Percentiles rank a stretch among this genome's conserved stretches.
Evolutionary conservation across 176 grass and related monocot species (phyloP).

Genomic region (Aegilops speltoides): DNA sequence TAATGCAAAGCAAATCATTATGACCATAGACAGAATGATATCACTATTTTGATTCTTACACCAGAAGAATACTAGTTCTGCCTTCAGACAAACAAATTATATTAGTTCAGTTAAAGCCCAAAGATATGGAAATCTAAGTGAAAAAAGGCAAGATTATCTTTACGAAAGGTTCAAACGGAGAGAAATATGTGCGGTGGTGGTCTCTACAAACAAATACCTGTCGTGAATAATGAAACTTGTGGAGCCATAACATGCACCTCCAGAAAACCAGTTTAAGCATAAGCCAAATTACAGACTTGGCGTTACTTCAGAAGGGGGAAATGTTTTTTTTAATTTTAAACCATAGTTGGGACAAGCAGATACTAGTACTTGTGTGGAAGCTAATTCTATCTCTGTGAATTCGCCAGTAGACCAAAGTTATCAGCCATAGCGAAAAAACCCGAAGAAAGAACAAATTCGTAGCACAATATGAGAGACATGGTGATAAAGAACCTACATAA

Average conservation of each 20-base stretch:
- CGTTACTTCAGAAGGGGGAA: background rate
- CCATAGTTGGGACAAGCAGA: background rate
- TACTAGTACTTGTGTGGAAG: background rate
- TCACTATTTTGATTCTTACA: background rate
- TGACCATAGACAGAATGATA: background rate
- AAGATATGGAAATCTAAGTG: background rate
- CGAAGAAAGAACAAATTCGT: slow-evolving; percentile 15
- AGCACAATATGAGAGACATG: background rate
- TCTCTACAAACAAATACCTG: background rate
- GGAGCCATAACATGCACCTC: background rate
- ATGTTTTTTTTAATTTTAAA: background rate
- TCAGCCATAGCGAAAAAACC: background rate
- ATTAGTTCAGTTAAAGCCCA: background rate
- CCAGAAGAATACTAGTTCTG: background rate
- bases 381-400: background rate
- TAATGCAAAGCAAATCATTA: background rate
- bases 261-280: background rate
- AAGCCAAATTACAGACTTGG: background rate
- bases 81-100: slow-evolving; percentile 9
- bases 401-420: background rate
- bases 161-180: background rate
- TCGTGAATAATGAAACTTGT: background rate
- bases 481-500: background rate
- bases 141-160: background rate
- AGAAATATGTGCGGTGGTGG: background rate